Evolutionary conservation across 2,329 filamentous ascomycete genomes (phyloP).

Genomic region (Orbilia quercus): DNA sequence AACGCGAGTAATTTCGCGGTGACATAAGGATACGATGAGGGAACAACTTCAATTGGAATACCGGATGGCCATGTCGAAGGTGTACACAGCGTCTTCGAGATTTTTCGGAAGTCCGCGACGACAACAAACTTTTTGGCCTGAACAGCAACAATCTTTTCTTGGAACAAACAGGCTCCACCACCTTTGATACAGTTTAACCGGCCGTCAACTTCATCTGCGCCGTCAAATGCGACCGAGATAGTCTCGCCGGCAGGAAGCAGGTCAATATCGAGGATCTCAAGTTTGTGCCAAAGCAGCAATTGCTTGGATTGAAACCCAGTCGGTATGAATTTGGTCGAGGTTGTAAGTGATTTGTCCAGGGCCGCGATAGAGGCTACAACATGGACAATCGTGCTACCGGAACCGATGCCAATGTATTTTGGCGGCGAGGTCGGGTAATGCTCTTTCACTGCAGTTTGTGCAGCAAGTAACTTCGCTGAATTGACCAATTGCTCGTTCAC

Average conservation of each 20-base stretch:
- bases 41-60: slow-evolving; percentile 93
- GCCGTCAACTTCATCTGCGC: slow-evolving; percentile 56
- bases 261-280: slow-evolving; percentile 81
- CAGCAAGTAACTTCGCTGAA: slow-evolving; percentile 77
- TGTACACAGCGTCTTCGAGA: slow-evolving; percentile 77
- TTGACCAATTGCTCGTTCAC: slow-evolving; percentile 35
- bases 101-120: slow-evolving; percentile 93
- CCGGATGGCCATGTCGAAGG: slow-evolving; percentile 78
- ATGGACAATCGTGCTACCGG: slow-evolving; percentile 83
- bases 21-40: slow-evolving; percentile 81
- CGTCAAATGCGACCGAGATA: slow-evolving; percentile 56
- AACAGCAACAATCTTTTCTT: slow-evolving; percentile 94
- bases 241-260: slow-evolving; percentile 71
- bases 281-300: slow-evolving; percentile 81
- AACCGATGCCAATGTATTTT: slow-evolving; percentile 80
- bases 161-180: slow-evolving; percentile 95
- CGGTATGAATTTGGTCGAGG: slow-evolving; percentile 83
- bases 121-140: slow-evolving; percentile 86
- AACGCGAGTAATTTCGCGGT: slow-evolving; percentile 77
- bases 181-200: slow-evolving; percentile 57
- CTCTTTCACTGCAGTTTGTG: slow-evolving; percentile 77
- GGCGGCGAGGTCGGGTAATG: slow-evolving; percentile 69
- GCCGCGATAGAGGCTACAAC: slow-evolving; percentile 82
- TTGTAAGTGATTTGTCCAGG: slow-evolving; percentile 69
- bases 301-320: slow-evolving; percentile 92